Evolutionary conservation across 306 rosid species (phyloP), one percentile per base, ranked within the genome.

Genomic region (Inga oerstediana): DNA sequence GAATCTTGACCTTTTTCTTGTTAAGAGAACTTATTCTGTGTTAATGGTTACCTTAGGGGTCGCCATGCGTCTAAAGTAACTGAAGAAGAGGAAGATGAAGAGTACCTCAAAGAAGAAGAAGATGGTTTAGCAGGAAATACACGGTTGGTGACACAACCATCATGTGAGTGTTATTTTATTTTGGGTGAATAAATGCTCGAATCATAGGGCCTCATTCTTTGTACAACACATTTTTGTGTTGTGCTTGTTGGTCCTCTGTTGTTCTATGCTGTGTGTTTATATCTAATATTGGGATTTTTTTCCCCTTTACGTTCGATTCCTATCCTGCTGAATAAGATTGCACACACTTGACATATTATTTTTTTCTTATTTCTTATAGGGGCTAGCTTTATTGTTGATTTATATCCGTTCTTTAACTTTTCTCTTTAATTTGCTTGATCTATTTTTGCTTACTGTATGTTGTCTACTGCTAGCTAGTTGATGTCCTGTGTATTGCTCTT

Each of bases 61-160:
- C 99, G 99, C 37, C 99, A 96, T 90, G 97, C 98, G 39, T 96
- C 98, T n/a, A 96, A 96, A 88, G 54, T 92, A 51, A 96, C 99
- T n/a, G 99, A 96, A 85, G 98, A 96, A 83, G 99, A 96, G 83
- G 99, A 96, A 79, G 99, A 96, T 79, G 98, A 96, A 87, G 98
- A 94, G 72, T 96, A 85, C 80, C 97, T 96, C n/a, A 96, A 94
- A 80, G 99, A 92, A 87, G 98, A 96, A 85, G 99, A 96, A 87
- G 99, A 90, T 79, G 90, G 97, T 72, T 83, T 94, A 74, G 79
- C 97, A 65, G 76, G 59, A 27, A 93, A 77, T 79, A 96, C 99
- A 15, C 90, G 99, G 68, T 91, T 96, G 51, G 49, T 96, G 83
- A 77, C 92, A 9, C 99, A 96, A 84, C 99, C 99, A 80, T 92